A percentile compares a stretch with the other conserved stretches of the same genome.
Evolutionary conservation across 2,329 filamentous ascomycete species (phyloP).

Genomic region (Ascochyta fabae): DNA sequence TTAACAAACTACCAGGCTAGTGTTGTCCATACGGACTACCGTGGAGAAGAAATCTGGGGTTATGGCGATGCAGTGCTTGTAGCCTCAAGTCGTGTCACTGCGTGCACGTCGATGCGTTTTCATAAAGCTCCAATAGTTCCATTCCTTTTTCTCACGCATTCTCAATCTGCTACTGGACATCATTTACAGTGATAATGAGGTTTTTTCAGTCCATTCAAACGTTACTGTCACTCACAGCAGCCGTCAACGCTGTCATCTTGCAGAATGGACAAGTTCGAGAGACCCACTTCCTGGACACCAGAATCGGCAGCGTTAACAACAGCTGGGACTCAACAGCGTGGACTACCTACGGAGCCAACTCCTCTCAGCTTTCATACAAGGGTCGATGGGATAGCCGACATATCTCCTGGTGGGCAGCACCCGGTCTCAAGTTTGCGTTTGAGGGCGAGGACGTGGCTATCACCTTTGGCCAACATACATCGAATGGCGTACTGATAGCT

Average conservation of each 20-base stretch:
- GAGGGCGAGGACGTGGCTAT: constrained; percentile 60
- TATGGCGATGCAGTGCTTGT: neutral
- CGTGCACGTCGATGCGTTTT: neutral
- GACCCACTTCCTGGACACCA: constrained; percentile 50
- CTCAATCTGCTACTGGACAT: neutral
- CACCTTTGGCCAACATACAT: constrained; percentile 61
- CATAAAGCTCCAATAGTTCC: neutral
- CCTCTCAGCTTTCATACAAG: constrained; percentile 65
- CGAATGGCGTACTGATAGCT: constrained; percentile 59
- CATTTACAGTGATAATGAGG: constrained; percentile 16
- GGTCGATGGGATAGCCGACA: constrained; percentile 67
- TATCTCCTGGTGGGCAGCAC: constrained; percentile 66
- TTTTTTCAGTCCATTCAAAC: constrained; percentile 6
- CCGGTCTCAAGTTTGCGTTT: constrained; percentile 63
- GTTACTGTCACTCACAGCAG: constrained; percentile 24
- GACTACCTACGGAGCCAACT: constrained; percentile 59
- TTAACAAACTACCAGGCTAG: neutral
- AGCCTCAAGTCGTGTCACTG: neutral
- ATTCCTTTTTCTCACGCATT: neutral
- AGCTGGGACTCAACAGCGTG: constrained; percentile 44
- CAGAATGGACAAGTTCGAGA: constrained; percentile 53
- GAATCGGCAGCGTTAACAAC: constrained; percentile 30
- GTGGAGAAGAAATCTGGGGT: neutral
- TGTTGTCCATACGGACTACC: neutral
- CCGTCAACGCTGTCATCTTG: constrained; percentile 48